These are phyloP conservation scores for Coleophoma eucalyptorum DNA, from an alignment of 2,329 filamentous ascomycete species.

Conservation along the genomic window DNA sequence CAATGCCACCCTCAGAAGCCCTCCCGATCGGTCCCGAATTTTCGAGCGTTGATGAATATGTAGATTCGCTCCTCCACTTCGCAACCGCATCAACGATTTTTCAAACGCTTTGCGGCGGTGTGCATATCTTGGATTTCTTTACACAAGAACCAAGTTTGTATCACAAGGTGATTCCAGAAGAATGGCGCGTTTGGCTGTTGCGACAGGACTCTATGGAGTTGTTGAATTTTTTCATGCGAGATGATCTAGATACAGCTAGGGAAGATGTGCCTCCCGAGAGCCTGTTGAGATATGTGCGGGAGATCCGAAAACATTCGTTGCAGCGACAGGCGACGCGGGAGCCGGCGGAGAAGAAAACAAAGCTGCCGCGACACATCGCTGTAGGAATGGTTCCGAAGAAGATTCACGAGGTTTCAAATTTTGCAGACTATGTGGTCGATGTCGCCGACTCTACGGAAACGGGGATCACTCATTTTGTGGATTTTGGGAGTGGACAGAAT, in stretches of 20 bases:
- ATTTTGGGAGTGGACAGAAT: slow-evolving; percentile 96
- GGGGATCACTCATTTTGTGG: slow-evolving; percentile 80
- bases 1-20: slow-evolving; percentile 21
- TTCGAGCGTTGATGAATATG: slow-evolving; percentile 68
- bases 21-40: slow-evolving; percentile 42
- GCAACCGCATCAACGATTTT: slow-evolving; percentile 71
- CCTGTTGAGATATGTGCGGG: slow-evolving; percentile 68
- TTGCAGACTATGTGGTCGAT: slow-evolving; percentile 74
- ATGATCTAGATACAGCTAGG: slow-evolving; percentile 53
- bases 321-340: slow-evolving; percentile 50
- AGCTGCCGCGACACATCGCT: slow-evolving; percentile 66
- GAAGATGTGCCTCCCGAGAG: slow-evolving; percentile 31
- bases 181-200: slow-evolving; percentile 80
- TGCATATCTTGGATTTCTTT: slow-evolving; percentile 96
- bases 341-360: slow-evolving; percentile 38
- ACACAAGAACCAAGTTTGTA: slow-evolving; percentile 83
- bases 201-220: slow-evolving; percentile 69
- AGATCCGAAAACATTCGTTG: slow-evolving; percentile 68
- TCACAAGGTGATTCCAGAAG: slow-evolving; percentile 66
- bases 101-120: slow-evolving; percentile 89
- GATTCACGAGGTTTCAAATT: slow-evolving; percentile 86
- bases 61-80: slow-evolving; percentile 74
- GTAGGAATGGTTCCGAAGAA: slow-evolving; percentile 97
- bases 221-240: slow-evolving; percentile 75
- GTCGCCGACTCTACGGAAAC: slow-evolving; percentile 54